Evolutionary conservation across 2,329 filamentous ascomycete species (phyloP), one percentile per base, ranked within the genome.

Genomic region (Ophiostoma quercus): DNA sequence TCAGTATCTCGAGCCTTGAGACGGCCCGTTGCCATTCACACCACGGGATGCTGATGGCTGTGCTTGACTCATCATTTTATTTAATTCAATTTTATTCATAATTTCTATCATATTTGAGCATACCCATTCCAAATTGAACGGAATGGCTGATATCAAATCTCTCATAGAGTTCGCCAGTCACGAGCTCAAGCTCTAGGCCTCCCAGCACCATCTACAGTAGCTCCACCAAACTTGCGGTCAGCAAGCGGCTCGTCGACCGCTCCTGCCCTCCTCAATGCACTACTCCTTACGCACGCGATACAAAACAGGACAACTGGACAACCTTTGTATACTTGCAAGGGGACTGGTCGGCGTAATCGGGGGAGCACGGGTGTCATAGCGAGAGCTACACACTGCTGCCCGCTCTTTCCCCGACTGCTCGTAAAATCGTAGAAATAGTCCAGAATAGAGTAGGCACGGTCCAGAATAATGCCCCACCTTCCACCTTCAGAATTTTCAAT

Each of bases 401-500:
- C 29, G 57, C 29, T 63, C 29, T 63, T 63, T n/a, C 60, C 29
- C 29, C 29, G 60, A 63, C 16, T 63, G 60, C 14, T 37, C 60
- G 11, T 19, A 41, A 41, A 34, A 5, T 34, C 34, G 34, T 34
- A 8, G 34, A 34, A 34, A 34, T 34, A 34, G 34, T 34, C 34
- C 12, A 25, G 25, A 11, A 60, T 11, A 29, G 12, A 32, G 29
- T 32, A 37, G 60, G 29, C 29, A 63, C 29, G 62, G 32, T 47
- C 37, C 39, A 32, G 39, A 47, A 66, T 41, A 63, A 16, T 43
- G 67, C 62, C 67, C 69, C 69, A 71, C 69, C 67, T 68, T 70
- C 43, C 69, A 70, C 67, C 67, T 68, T 71, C 47, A 71, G 68
- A 68, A 68, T 71, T 71, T 71, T 66, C 65, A 51, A 25, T 39